Percentiles rank a stretch among this genome's conserved stretches.
Evolutionary conservation across 1,284 basidiomycete species (phyloP).

Genomic region (Ustilago bromivora): DNA sequence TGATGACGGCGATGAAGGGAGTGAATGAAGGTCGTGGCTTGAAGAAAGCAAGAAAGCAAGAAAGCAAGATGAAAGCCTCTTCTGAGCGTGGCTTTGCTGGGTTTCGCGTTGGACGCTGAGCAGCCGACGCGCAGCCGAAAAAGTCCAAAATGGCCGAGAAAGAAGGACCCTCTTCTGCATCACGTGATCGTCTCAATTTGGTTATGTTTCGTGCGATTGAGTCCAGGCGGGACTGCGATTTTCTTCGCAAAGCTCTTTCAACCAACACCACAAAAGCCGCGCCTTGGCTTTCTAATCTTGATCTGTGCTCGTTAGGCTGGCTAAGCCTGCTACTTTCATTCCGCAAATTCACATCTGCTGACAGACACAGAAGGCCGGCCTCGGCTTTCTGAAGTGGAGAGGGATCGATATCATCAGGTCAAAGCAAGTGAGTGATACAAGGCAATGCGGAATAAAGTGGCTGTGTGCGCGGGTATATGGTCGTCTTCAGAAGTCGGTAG

Average conservation of each 20-base stretch:
- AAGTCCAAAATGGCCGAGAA: neutral
- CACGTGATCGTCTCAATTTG: no score
- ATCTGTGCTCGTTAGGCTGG: no score
- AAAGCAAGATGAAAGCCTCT: neutral
- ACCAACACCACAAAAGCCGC: no score
- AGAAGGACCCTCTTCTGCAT: neutral
- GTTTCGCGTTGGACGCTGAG: slow-evolving; percentile 9
- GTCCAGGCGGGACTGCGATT: neutral
- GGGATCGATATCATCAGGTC: no score
- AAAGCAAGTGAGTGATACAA: neutral
- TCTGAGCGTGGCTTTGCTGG: neutral
- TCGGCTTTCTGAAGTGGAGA: no score
- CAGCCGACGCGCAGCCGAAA: slow-evolving; percentile 8
- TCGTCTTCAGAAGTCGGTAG: slow-evolving; percentile 36
- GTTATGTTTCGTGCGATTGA: no score
- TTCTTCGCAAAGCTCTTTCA: neutral
- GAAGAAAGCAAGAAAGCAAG: neutral
- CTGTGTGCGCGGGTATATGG: slow-evolving; percentile 15
- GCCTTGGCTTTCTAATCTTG: no score
- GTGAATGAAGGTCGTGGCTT: neutral
- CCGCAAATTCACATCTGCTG: neutral
- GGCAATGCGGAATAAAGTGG: neutral
- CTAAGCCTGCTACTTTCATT: no score
- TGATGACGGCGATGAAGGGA: neutral
- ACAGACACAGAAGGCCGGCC: neutral